Percentiles rank a stretch among this genome's conserved stretches.
These are phyloP conservation scores for Xerocomus minutiporus DNA, from an alignment of 1,284 basidiomycete genomes.

Conservation along the genomic window DNA sequence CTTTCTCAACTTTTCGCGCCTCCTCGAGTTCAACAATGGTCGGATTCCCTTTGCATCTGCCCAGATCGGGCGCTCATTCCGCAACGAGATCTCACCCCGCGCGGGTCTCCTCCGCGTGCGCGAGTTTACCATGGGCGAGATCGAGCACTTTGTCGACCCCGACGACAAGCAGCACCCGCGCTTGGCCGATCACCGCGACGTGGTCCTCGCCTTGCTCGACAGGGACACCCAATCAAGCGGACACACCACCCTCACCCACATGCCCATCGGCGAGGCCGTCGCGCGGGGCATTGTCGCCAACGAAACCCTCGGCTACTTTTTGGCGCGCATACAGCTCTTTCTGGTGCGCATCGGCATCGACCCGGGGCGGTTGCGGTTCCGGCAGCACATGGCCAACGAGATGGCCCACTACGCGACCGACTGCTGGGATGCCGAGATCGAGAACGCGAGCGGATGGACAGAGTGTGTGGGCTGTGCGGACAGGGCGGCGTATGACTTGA, in stretches of 20 bases:
- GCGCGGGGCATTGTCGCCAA: slow-evolving; percentile 87
- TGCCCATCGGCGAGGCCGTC: slow-evolving; percentile 89
- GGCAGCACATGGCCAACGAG: slow-evolving; percentile 96
- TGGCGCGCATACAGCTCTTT: slow-evolving; percentile 91
- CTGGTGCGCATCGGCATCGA: slow-evolving; percentile 91
- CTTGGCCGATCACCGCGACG: slow-evolving; percentile 79
- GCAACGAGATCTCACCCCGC: slow-evolving; percentile 97
- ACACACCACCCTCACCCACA: slow-evolving; percentile 58
- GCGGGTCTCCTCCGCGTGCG: slow-evolving; percentile 95
- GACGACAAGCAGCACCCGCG: slow-evolving; percentile 84
- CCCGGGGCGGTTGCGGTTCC: slow-evolving; percentile 81
- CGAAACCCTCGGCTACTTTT: slow-evolving; percentile 96
- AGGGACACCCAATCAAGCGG: slow-evolving; percentile 81
- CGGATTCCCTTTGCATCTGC: slow-evolving; percentile 95
- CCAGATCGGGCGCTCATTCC: slow-evolving; percentile 94
- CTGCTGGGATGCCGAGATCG: slow-evolving; percentile 99
- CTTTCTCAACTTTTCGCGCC: slow-evolving; percentile 96
- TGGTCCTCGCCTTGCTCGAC: slow-evolving; percentile 77
- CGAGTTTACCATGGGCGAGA: slow-evolving; percentile 99
- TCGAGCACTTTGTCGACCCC: slow-evolving; percentile 98
- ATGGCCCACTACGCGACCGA: slow-evolving; percentile 99
- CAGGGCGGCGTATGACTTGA: slow-evolving; percentile 90
- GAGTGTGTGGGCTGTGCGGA: slow-evolving; percentile 99
- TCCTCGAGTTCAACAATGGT: slow-evolving; percentile 98
- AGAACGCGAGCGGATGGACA: slow-evolving; percentile 94